Conservation (phyloP, 2,329 filamentous ascomycete species). For the Colletotrichum shisoi region DNA sequence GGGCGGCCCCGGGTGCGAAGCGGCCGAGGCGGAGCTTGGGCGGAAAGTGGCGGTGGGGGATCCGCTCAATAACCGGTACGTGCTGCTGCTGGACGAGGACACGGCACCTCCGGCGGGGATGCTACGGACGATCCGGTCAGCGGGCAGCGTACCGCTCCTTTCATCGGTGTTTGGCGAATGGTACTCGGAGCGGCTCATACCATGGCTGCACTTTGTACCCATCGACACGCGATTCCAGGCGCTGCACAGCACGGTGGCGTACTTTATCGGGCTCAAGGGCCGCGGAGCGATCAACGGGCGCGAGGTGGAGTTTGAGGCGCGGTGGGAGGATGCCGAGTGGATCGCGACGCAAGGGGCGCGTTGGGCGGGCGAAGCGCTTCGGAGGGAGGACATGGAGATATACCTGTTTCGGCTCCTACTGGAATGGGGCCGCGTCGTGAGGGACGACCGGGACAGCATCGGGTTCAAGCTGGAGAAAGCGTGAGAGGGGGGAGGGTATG, state of each 20-base stretch:
- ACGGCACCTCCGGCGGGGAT: constrained; percentile 69
- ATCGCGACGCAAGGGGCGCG: constrained; percentile 71
- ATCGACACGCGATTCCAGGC: constrained; percentile 76
- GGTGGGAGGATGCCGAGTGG: constrained; percentile 64
- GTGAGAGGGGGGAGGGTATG: not conserved
- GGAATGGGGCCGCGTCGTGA: constrained; percentile 76
- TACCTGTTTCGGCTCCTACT: constrained; percentile 80
- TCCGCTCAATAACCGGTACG: constrained; percentile 72
- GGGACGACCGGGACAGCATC: constrained; percentile 64
- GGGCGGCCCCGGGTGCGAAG: constrained; percentile 58
- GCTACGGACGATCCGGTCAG: constrained; percentile 70
- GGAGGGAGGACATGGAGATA: constrained; percentile 79
- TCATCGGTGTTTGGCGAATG: constrained; percentile 78
- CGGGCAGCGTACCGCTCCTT: constrained; percentile 70
- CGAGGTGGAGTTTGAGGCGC: constrained; percentile 57
- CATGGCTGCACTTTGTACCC: constrained; percentile 84
- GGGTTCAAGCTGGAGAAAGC: constrained; percentile 46
- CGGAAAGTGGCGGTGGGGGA: constrained; percentile 54
- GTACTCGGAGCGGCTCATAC: constrained; percentile 76
- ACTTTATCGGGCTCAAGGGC: constrained; percentile 70
- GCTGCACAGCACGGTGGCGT: constrained; percentile 76
- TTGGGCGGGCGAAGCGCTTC: constrained; percentile 70
- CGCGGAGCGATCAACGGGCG: constrained; percentile 55
- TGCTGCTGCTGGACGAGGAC: constrained; percentile 76
- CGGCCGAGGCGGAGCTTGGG: constrained; percentile 62